Percentiles rank a stretch among this genome's conserved stretches.
Conservation (phyloP, 805 yeast genomes). For the Metschnikowia lunata region DNA sequence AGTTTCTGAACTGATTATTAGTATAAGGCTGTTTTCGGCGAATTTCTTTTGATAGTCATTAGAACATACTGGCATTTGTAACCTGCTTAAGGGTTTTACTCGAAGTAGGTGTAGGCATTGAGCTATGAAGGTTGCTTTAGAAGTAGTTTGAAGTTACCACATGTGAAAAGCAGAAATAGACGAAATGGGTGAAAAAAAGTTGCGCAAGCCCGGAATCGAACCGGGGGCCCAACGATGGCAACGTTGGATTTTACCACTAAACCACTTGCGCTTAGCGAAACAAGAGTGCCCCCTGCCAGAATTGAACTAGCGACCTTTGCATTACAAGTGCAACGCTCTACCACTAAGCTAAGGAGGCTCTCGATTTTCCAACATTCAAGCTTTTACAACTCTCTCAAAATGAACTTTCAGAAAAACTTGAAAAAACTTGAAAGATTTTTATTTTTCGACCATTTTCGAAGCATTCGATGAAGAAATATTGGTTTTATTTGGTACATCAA, state of each 20-base stretch:
- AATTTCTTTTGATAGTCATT: too few species aligned
- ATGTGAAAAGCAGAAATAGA: too few species aligned
- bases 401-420: too few species aligned
- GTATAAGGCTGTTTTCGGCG: constrained; percentile 7
- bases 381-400: too few species aligned
- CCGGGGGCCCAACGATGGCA: constrained; percentile 22
- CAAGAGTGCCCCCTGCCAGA: constrained; percentile 31
- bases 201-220: constrained; percentile 22
- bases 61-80: constrained; percentile 35
- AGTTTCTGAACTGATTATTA: constrained; percentile 53
- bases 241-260: constrained; percentile 21
- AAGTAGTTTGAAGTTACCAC: not conserved
- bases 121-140: not conserved
- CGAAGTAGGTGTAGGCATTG: constrained; percentile 28
- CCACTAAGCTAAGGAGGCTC: constrained; percentile 99
- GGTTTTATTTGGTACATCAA: too few species aligned
- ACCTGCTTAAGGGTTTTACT: constrained; percentile 42
- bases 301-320: constrained; percentile 82
- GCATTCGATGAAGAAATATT: too few species aligned
- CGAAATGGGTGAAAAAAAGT: not conserved
- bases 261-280: constrained; percentile 20
- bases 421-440: too few species aligned
- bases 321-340: constrained; percentile 99
- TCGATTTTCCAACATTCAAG: too few species aligned
- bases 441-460: too few species aligned